A percentile compares a stretch with the other conserved stretches of the same genome.
Conservation (phyloP, 345 rosid species). For the Bruguiera parviflora region DNA sequence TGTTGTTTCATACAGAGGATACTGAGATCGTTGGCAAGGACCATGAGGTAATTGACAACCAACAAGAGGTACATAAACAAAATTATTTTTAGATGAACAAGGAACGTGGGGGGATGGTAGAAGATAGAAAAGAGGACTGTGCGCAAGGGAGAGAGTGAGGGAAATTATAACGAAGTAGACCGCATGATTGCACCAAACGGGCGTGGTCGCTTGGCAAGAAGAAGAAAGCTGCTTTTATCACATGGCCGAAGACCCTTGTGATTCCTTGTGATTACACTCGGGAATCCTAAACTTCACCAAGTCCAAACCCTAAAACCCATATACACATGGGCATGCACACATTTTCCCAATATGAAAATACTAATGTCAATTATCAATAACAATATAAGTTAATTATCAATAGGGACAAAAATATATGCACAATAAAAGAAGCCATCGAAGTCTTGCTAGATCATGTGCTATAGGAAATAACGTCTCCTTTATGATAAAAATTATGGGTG, state of each 20-base stretch:
- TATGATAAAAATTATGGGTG: background rate
- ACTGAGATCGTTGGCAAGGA: background rate
- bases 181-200: slow-evolving; percentile 81
- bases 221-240: slow-evolving; percentile 72
- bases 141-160: slow-evolving; percentile 12
- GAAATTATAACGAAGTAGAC: slow-evolving; percentile 57
- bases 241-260: slow-evolving; percentile 41
- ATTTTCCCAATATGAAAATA: background rate
- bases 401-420: slow-evolving; percentile 5
- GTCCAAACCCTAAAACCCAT: slow-evolving; percentile 26
- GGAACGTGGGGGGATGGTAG: slow-evolving; percentile 20
- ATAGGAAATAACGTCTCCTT: slow-evolving; percentile 15
- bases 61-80: background rate
- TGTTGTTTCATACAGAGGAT: too few relatives aligned
- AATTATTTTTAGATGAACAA: slow-evolving; percentile 19
- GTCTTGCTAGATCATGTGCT: slow-evolving; percentile 16
- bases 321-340: slow-evolving; percentile 11
- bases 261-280: slow-evolving; percentile 19
- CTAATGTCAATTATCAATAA: background rate
- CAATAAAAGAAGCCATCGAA: background rate
- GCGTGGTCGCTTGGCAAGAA: slow-evolving; percentile 82
- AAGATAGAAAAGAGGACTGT: background rate
- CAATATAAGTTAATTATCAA: background rate
- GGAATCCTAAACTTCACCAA: background rate
- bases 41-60: background rate